Base-by-base conservation (phyloP, 2,329 filamentous ascomycete genomes). In the Amylocarpus encephaloides region DNA sequence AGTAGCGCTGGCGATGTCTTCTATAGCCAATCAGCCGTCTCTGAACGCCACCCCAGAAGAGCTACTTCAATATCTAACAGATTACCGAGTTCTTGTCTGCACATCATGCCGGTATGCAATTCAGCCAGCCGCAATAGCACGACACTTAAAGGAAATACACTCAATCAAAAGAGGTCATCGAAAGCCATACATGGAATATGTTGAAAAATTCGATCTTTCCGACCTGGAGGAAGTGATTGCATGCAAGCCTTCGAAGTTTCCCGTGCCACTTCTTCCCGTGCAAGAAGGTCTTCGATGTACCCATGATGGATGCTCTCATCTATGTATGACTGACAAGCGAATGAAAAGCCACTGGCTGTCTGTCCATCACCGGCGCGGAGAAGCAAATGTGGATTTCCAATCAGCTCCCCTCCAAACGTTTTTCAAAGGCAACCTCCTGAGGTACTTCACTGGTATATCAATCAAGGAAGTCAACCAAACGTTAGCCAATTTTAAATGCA, bases 271-370 rank as follows among this genome's bases (percentile, higher is more conserved):
- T 11, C 41, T 67, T 12, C 62, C 60, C 1, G 48, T 65, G 5
- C 49, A 62, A 13, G 51, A 61, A 22, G 65, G 65, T 2, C 38
- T 62, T 19, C 38, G 32, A 38, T 66, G 63, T 54, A 42, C 30
- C 26, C 56, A 55, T 22, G 9, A 52, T 1, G 52, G 53, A 7
- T 68, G 66, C 40, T 15, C 40, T 6, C 60, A 67, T 52, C 56
- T 67, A 2, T 66, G 64, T 45, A 49, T 60, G 1, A 60, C 64
- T 1, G 54, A 40, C n/a, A 68, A 68, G 52, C 58, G 66, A 5
- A 68, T 67, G 65, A 64, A 63, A 45, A 55, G 50, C 19, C 65
- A 68, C 46, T 66, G 63, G 64, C 18, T 55, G 3, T 50, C 59
- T 15, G 42, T 46, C 3, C 65, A 65, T 48, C 51, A 52, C 7